A percentile compares a stretch with the other conserved stretches of the same genome.
Evolutionary conservation across 2,329 filamentous ascomycete genomes (phyloP).

Genomic region (Botrytis porri): DNA sequence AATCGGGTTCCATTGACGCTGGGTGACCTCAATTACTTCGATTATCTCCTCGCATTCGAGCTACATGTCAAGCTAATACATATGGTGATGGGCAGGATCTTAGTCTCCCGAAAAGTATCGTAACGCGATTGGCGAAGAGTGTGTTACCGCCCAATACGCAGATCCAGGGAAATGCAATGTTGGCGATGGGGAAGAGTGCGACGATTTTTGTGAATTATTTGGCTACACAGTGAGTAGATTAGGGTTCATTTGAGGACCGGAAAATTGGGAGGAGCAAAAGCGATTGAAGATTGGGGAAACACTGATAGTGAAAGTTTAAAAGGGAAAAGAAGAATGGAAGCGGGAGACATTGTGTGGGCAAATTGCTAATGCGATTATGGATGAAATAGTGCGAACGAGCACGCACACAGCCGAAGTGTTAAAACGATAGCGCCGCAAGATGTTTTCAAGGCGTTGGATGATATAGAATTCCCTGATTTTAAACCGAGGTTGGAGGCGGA

Average conservation of each 20-base stretch:
- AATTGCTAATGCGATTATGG: not conserved
- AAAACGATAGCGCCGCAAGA: slow-evolving; percentile 76
- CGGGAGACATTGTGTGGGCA: not conserved
- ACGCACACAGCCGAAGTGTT: slow-evolving; percentile 63
- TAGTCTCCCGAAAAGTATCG: slow-evolving; percentile 75
- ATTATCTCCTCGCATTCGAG: not conserved
- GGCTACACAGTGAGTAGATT: slow-evolving; percentile 61
- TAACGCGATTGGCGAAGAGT: slow-evolving; percentile 75
- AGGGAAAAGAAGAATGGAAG: not conserved
- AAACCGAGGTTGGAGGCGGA: slow-evolving; percentile 70
- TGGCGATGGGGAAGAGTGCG: slow-evolving; percentile 76
- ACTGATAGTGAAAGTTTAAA: not conserved
- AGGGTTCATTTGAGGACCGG: not conserved
- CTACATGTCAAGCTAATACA: not conserved
- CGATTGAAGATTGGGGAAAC: not conserved
- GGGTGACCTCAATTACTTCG: not conserved
- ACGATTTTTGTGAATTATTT: slow-evolving; percentile 83
- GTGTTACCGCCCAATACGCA: slow-evolving; percentile 78
- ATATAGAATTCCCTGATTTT: slow-evolving; percentile 70
- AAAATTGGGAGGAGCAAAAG: not conserved
- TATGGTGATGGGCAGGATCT: slow-evolving; percentile 58
- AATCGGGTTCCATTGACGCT: not conserved
- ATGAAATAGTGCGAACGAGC: slow-evolving; percentile 64
- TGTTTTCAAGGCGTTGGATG: slow-evolving; percentile 73
- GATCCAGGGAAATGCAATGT: slow-evolving; percentile 76